Base-by-base conservation (phyloP, 495 filamentous ascomycete species). In the Poronia punctata region DNA sequence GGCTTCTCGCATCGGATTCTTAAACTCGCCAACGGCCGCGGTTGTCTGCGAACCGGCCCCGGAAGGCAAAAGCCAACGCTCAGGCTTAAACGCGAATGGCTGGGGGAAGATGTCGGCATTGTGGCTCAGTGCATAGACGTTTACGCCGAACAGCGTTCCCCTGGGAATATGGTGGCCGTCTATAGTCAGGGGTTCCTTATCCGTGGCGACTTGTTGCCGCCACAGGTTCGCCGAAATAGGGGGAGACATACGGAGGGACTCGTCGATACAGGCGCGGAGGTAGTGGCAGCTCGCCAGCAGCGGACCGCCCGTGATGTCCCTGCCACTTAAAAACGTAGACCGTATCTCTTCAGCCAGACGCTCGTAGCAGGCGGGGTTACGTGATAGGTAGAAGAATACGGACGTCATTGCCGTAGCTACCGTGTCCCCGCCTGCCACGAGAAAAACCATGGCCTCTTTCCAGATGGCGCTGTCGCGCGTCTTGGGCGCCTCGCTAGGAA, bases 191-290 rank as follows among this genome's bases (percentile, higher is more conserved):
- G 68, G 57, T 8, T 76, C 40, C 4, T 14, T 24, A n/a, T 1
- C 12, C 3, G 15, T 9, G 14, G 19, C 25, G 2, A 26, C 37
- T 12, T 22, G 9, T 37, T 65, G 50, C 3, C 78, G 68, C 9
- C 71, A 70, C 0, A 78, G 52, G 0, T 57, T 48, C 11, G 57
- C 63, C 1, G 54, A 39, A 0, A 73, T 70, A 1, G 76, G 58
- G 8, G 76, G 76, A 0, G 66, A 62, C 26, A 82, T 49, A 14
- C 80, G 70, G 52, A 83, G 54, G 4, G 71, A 48, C 46, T 83
- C 80, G 46, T 81, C 75, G 48, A 82, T 71, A 46, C 66, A 58
- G 3, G 61, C 64, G 18, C 58, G 61, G 2, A 60, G 54, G 38
- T 72, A 66, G 48, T 65, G 61, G 24, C 72, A 52, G 2, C 68